Evolutionary conservation across 345 rosid genomes (phyloP).

Genomic region (Angophora floribunda): DNA sequence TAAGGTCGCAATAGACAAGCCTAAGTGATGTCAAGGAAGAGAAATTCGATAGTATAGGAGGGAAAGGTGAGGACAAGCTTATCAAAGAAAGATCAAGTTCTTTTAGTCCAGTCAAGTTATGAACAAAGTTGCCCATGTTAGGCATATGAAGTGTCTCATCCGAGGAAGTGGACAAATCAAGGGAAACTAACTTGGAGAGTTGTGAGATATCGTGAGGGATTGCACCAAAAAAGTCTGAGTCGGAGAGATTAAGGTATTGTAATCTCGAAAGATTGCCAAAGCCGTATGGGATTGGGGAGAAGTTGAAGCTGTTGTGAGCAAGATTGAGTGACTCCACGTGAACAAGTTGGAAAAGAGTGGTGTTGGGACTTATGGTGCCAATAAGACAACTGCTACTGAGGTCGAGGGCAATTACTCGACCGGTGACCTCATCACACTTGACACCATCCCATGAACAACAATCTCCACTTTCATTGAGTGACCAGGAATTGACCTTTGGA

Average conservation of each 20-base stretch:
- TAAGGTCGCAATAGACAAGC: background rate
- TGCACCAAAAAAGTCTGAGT: no score
- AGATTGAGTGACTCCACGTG: no score
- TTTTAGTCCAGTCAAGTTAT: no score
- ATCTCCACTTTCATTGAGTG: background rate
- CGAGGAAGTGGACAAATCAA: no score
- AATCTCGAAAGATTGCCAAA: no score
- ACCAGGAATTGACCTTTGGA: background rate
- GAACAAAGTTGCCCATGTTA: no score
- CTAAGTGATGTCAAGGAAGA: background rate
- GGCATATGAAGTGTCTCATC: no score
- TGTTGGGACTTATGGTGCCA: background rate
- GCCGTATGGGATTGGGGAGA: no score
- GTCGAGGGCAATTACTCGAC: background rate
- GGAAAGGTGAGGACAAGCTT: background rate
- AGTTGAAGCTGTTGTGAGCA: no score
- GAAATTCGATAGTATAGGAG: background rate
- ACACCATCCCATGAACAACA: conserved; percentile 2
- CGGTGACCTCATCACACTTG: background rate
- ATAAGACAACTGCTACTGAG: background rate
- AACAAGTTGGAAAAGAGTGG: background rate
- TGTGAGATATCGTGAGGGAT: no score
- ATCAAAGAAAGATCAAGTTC: background rate
- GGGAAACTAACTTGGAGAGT: no score
- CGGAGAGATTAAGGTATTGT: no score